Evolutionary conservation across 225 moss, liverwort and hornwort genomes (phyloP), one percentile per base, ranked within the genome.

Genomic region (Pleurozium schreberi): DNA sequence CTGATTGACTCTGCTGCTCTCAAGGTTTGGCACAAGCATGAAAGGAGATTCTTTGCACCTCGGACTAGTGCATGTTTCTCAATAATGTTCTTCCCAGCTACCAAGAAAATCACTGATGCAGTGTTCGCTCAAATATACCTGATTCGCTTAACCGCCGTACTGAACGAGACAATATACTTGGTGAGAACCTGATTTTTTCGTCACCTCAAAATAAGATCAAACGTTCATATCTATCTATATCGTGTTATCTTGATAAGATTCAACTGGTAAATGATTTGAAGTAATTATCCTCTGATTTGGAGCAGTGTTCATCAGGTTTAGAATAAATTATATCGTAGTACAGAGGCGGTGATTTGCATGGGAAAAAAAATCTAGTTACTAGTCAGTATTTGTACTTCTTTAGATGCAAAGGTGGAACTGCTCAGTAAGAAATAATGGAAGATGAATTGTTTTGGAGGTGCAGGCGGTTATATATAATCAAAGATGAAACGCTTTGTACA

Each of bases 1-100:
- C 88, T 95, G 34, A 74, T 95, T 26, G 95, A 95, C 82, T 91
- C 93, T n/a, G 83, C 93, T 61, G 77, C 82, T 17, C 83, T 93
- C 66, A 93, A 92, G 87, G 86, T 93, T 58, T 95, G 95, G 93
- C 92, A 92, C 75, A 93, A 89, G 74, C 76, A 73, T 63, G 90
- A 93, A 87, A 84, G 18, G 75, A 93, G 86, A 71, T 93, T 93
- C 52, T n/a, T 81, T 49, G 89, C 91, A 40, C 95, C 95, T 4
- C 84, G 92, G 71, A 85, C 87, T 14, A 91, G 71, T 66, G 89
- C 90, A 14, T 92, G 87, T 75, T 91, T 93, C 85, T 93, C 91
- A 55, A 92, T 93, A 57, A 91, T 84, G 74, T 90, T 88, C 69
- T 80, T 83, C 61, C 88, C 91, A 17, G 90, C 87, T 49, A 83